These are phyloP conservation scores for Dissoconium aciculare DNA, from an alignment of 2,329 filamentous ascomycete genomes.

Conservation along the genomic window DNA sequence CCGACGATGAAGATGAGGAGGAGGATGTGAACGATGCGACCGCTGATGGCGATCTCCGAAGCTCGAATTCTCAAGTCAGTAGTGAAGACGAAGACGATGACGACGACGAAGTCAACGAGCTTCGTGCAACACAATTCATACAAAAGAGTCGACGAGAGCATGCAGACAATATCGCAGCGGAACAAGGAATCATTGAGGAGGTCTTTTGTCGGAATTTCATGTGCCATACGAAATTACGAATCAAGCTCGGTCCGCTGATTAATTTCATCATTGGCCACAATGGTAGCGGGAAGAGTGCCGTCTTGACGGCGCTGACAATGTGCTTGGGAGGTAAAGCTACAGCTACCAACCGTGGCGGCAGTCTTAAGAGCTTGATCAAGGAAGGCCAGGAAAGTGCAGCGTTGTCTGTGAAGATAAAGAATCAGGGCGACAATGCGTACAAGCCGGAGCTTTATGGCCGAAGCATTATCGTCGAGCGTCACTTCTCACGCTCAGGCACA, in stretches of 20 bases:
- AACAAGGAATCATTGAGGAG: slow-evolving; percentile 75
- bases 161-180: slow-evolving; percentile 54
- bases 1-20: slow-evolving; percentile 16
- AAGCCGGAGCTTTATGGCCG: slow-evolving; percentile 68
- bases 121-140: slow-evolving; percentile 20
- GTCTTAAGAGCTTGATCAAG: slow-evolving; percentile 80
- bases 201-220: slow-evolving; percentile 89
- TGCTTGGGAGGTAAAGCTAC: slow-evolving; percentile 92
- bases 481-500: slow-evolving; percentile 60
- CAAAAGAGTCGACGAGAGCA: slow-evolving; percentile 15
- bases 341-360: slow-evolving; percentile 80
- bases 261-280: slow-evolving; percentile 98
- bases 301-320: slow-evolving; percentile 80
- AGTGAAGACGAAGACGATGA: slow-evolving; percentile 14
- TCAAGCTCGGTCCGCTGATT: slow-evolving; percentile 80
- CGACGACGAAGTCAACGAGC: slow-evolving; percentile 17
- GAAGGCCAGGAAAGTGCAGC: slow-evolving; percentile 61
- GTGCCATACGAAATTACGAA: slow-evolving; percentile 73
- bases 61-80: slow-evolving; percentile 3
- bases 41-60: slow-evolving; percentile 4
- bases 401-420: slow-evolving; percentile 78
- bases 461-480: slow-evolving; percentile 77
- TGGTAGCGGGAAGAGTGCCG: slow-evolving; percentile 92
- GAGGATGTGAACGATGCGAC: slow-evolving; percentile 2
- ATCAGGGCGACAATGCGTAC: slow-evolving; percentile 72